Percentiles rank a stretch among this genome's conserved stretches.
These are phyloP conservation scores for Fermentozyma sake DNA, from an alignment of 1,139 yeast genomes.

Conservation along the genomic window DNA sequence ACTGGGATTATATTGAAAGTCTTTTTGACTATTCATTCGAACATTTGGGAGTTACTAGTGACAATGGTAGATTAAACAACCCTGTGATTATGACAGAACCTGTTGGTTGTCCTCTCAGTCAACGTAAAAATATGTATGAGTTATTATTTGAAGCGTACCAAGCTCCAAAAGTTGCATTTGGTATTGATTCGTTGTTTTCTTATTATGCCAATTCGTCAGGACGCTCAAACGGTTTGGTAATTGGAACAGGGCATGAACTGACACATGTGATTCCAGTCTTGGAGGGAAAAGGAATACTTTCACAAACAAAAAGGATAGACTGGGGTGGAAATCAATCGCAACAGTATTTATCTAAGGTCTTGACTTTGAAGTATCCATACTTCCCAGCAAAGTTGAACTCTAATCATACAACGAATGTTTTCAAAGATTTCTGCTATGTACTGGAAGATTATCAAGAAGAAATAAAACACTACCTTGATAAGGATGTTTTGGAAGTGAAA, in stretches of 20 bases:
- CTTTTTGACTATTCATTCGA: conserved; percentile 80
- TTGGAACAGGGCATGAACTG: conserved; percentile 79
- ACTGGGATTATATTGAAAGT: conserved; percentile 88
- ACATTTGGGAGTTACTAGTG: conserved; percentile 64
- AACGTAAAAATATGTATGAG: conserved; percentile 73
- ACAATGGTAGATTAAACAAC: conserved; percentile 54
- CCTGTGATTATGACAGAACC: conserved; percentile 84
- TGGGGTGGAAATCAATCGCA: conserved; percentile 87
- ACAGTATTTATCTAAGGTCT: conserved; percentile 56
- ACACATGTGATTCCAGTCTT: conserved; percentile 82
- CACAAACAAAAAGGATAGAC: conserved; percentile 75
- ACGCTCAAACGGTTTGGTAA: conserved; percentile 57
- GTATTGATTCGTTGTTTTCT: conserved; percentile 78
- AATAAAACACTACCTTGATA: conserved; percentile 49
- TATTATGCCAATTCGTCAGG: conserved; percentile 48
- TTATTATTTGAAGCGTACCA: conserved; percentile 75
- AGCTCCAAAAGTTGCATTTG: conserved; percentile 71
- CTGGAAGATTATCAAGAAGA: conserved; percentile 67
- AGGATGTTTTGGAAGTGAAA: conserved; percentile 58
- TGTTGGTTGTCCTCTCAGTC: conserved; percentile 64
- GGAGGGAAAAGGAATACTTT: conserved; percentile 57
- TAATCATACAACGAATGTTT: conserved; percentile 61
- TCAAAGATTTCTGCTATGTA: conserved; percentile 76
- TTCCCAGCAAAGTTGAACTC: conserved; percentile 72
- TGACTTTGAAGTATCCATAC: conserved; percentile 84